Conservation (phyloP, 192 early-diverging fungal species). For the Pilaira anomala region DNA sequence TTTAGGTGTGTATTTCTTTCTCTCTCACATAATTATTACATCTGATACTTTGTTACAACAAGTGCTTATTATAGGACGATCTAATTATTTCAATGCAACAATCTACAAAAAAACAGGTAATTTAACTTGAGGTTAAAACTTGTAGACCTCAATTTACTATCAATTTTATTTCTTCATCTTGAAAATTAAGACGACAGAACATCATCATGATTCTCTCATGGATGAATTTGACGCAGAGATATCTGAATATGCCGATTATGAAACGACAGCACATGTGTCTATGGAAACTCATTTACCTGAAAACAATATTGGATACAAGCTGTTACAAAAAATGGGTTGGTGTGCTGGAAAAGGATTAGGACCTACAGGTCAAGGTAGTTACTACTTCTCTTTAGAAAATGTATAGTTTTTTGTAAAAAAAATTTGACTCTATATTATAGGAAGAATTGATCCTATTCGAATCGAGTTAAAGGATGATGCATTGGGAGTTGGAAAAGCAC, state of each 20-base stretch:
- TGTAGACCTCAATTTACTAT: no score
- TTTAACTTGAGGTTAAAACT: no score
- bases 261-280: slow-evolving; percentile 33
- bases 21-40: no score
- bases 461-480: slow-evolving; percentile 63
- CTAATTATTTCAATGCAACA: no score
- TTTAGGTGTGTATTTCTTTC: no score
- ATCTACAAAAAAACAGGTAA: no score
- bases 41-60: no score
- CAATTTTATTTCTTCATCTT: no score
- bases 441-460: slow-evolving; percentile 66
- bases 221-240: neutral
- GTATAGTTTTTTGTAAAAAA: no score
- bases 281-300: slow-evolving; percentile 61
- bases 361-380: slow-evolving; percentile 50
- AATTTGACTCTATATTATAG: slow-evolving; percentile 27
- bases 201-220: neutral
- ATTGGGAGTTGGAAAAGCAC: slow-evolving; percentile 64
- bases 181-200: neutral
- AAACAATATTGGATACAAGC: slow-evolving; percentile 59
- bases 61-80: no score
- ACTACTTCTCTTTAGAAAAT: neutral
- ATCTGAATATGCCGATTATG: slow-evolving; percentile 11
- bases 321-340: slow-evolving; percentile 78
- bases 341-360: slow-evolving; percentile 60